Evolutionary conservation across 139 green algal genomes (phyloP).

Genomic region (Closterium sp.): DNA sequence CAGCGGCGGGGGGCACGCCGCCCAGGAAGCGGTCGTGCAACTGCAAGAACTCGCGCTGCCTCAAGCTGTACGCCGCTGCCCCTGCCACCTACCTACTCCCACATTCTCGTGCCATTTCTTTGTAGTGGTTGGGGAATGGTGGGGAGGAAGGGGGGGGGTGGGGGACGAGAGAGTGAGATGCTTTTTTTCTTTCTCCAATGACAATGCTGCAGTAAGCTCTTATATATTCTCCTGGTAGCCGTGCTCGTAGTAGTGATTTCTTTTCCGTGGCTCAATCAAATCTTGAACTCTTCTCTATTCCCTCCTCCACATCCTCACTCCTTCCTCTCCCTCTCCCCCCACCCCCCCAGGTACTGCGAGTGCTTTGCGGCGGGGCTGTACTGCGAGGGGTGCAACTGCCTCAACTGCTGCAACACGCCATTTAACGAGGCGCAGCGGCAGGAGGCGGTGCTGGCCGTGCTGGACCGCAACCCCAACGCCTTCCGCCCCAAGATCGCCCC

Average conservation of each 20-base stretch:
- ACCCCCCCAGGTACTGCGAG: conserved; percentile 59
- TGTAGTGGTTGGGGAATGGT: background rate
- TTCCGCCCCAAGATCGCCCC: conserved; percentile 61
- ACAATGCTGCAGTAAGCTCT: no score
- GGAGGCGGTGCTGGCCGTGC: conserved; percentile 53
- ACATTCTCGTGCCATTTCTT: background rate
- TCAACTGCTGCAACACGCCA: conserved; percentile 68
- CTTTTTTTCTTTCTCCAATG: no score
- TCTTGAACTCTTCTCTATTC: background rate
- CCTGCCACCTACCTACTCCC: background rate
- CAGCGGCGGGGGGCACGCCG: background rate
- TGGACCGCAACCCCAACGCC: conserved; percentile 68
- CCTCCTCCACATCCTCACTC: background rate
- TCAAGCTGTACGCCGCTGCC: conserved; percentile 78
- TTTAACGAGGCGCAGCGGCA: conserved; percentile 57
- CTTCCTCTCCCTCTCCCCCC: background rate
- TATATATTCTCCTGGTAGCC: no score
- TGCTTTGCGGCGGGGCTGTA: conserved; percentile 73
- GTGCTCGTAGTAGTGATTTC: no score
- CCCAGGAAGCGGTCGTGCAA: conserved; percentile 91
- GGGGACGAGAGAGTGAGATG: no score
- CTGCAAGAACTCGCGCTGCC: conserved; percentile 88
- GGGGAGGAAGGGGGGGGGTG: background rate
- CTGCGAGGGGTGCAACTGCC: conserved; percentile 74
- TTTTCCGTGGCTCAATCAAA: no score